Percentiles rank a stretch among this genome's conserved stretches.
phyloP scores from a whole-genome alignment of 495 filamentous ascomycete species.

The Lasiosphaeria hispida region DNA sequence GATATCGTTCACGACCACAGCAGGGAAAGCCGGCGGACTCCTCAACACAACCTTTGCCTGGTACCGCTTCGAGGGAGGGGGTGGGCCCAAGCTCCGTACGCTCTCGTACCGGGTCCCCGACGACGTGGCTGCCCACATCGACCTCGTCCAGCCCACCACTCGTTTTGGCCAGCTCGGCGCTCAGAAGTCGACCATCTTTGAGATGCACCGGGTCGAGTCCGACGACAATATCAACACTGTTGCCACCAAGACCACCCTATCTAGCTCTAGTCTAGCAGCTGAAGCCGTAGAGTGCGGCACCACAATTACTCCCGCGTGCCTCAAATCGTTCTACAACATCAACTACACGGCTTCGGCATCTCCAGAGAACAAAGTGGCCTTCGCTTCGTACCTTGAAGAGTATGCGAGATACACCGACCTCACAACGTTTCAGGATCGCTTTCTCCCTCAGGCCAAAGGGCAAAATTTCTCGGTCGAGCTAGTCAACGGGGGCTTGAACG shows the following conservation, averaged over 20 bases:
- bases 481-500: constrained; percentile 57
- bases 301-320: constrained; percentile 56
- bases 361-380: constrained; percentile 32
- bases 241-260: constrained; percentile 7
- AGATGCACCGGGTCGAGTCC: constrained; percentile 19
- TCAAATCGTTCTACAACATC: constrained; percentile 59
- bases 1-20: constrained; percentile 49
- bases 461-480: constrained; percentile 60
- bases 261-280: constrained; percentile 29
- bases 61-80: constrained; percentile 40
- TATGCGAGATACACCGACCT: constrained; percentile 61
- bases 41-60: constrained; percentile 47
- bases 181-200: constrained; percentile 30
- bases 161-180: constrained; percentile 48
- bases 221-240: background rate
- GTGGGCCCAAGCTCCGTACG: constrained; percentile 48
- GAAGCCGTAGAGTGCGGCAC: constrained; percentile 35
- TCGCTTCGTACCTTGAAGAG: constrained; percentile 51
- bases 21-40: constrained; percentile 44
- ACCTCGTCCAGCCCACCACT: constrained; percentile 66
- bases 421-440: constrained; percentile 47
- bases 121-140: constrained; percentile 56
- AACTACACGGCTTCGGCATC: constrained; percentile 25
- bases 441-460: constrained; percentile 42
- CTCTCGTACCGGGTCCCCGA: constrained; percentile 65